A percentile compares a stretch with the other conserved stretches of the same genome.
These are phyloP conservation scores for Umbelopsis sp. DNA, from an alignment of 192 early-diverging fungal genomes.

Conservation along the genomic window DNA sequence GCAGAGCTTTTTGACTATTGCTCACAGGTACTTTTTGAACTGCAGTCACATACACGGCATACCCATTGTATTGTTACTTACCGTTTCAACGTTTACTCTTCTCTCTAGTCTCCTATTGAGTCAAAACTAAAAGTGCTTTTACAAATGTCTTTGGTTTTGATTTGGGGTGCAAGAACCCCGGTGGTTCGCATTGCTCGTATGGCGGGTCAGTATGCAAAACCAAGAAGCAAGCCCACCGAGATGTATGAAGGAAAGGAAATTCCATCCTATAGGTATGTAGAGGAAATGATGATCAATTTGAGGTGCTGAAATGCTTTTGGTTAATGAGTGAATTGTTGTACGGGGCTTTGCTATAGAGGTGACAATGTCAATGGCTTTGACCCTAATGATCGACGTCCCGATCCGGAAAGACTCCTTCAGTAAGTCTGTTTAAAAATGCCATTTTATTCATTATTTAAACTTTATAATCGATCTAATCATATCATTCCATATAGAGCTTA, in stretches of 20 bases:
- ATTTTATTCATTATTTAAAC: neutral
- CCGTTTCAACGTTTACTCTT: neutral
- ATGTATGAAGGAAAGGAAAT: slow-evolving; percentile 82
- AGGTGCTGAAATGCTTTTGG: no score
- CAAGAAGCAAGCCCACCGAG: slow-evolving; percentile 90
- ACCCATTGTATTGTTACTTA: neutral
- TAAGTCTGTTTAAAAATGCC: slow-evolving; percentile 28
- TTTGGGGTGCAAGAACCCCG: slow-evolving; percentile 91
- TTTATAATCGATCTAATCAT: neutral
- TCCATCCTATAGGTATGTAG: slow-evolving; percentile 67
- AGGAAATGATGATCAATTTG: no score
- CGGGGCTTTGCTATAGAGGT: slow-evolving; percentile 52
- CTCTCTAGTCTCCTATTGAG: slow-evolving; percentile 78
- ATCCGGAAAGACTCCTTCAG: slow-evolving; percentile 89
- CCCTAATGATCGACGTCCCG: slow-evolving; percentile 79
- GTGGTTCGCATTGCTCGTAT: slow-evolving; percentile 97
- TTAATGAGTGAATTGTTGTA: neutral
- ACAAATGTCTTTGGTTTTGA: slow-evolving; percentile 95
- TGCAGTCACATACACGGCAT: neutral
- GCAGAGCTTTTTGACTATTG: slow-evolving; percentile 99
- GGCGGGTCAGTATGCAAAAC: slow-evolving; percentile 99
- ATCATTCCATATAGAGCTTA: slow-evolving; percentile 62
- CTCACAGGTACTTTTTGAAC: slow-evolving; percentile 59
- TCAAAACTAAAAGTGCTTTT: slow-evolving; percentile 95
- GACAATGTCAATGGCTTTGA: slow-evolving; percentile 98